These are phyloP conservation scores for Schizochytrium sp. DNA, from an alignment of 108 stramenopile genomes.

Conservation along the genomic window DNA sequence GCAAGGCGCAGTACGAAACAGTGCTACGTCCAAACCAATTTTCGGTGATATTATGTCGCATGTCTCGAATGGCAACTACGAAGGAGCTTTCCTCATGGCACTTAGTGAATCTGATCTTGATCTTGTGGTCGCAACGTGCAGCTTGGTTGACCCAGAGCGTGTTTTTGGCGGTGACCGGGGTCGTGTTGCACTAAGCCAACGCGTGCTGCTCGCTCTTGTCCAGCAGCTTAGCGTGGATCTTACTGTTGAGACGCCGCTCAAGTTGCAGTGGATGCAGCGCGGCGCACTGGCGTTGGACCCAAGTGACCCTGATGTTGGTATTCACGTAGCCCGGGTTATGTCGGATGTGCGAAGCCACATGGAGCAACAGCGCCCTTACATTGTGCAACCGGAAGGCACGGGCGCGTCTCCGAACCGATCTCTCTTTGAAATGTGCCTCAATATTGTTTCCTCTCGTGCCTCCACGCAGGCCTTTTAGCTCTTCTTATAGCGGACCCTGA, in stretches of 20 bases:
- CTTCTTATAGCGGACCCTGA: too few species aligned
- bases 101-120: conserved; percentile 20
- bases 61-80: neutral
- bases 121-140: conserved; percentile 3
- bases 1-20: neutral
- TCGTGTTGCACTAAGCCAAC: neutral
- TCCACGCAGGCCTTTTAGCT: neutral
- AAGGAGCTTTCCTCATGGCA: conserved; percentile 8
- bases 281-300: conserved; percentile 22
- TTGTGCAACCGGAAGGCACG: neutral
- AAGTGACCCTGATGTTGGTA: neutral
- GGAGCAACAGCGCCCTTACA: conserved; percentile 17
- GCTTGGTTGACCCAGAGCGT: conserved; percentile 11
- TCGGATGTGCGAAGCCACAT: neutral
- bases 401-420: conserved; percentile 31
- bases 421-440: conserved; percentile 37
- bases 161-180: conserved; percentile 1
- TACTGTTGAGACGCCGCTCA: conserved; percentile 24
- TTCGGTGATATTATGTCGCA: neutral
- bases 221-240: conserved; percentile 36
- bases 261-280: conserved; percentile 60
- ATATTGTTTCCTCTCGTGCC: neutral
- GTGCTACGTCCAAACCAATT: neutral
- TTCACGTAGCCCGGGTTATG: conserved; percentile 7
- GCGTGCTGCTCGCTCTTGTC: conserved; percentile 44